Evolutionary conservation across 2,329 filamentous ascomycete species (phyloP).

Genomic region (Aureobasidium sp.): DNA sequence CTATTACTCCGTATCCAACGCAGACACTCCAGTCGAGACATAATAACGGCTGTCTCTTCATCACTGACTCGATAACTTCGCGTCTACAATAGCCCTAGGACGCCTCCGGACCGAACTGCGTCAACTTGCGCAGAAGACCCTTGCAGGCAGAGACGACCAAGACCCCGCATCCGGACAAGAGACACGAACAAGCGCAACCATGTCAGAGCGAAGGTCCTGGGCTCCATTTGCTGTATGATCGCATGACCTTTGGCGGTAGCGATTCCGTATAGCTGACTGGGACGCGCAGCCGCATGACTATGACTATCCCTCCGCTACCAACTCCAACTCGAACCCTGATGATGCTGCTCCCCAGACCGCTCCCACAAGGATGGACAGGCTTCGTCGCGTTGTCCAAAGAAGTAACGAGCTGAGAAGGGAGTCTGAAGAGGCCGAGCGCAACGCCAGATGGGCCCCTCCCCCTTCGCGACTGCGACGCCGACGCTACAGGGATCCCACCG

Average conservation of each 20-base stretch:
- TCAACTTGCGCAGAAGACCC: background rate
- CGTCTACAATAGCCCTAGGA: background rate
- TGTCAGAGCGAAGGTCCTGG: conserved; percentile 15
- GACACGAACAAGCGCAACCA: background rate
- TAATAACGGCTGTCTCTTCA: background rate
- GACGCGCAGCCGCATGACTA: conserved; percentile 28
- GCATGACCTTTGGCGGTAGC: background rate
- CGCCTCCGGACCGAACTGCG: background rate
- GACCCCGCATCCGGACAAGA: background rate
- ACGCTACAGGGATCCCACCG: conserved; percentile 5
- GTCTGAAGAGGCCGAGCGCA: conserved; percentile 14
- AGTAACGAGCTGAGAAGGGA: conserved; percentile 24
- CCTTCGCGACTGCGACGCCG: conserved; percentile 6
- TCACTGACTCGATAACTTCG: background rate
- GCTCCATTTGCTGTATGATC: conserved; percentile 11
- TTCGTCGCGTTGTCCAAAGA: conserved; percentile 26
- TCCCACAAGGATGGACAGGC: conserved; percentile 22
- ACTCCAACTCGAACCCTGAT: conserved; percentile 15
- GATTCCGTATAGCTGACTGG: conserved; percentile 7
- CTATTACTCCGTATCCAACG: background rate
- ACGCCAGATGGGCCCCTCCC: conserved; percentile 13
- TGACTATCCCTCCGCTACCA: conserved; percentile 37
- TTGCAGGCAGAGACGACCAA: background rate
- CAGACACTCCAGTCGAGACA: background rate
- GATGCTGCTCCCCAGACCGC: conserved; percentile 13